A percentile compares a stretch with the other conserved stretches of the same genome.
phyloP scores from a whole-genome alignment of 2,329 filamentous ascomycete genomes.

The Westerdykella sp. region DNA sequence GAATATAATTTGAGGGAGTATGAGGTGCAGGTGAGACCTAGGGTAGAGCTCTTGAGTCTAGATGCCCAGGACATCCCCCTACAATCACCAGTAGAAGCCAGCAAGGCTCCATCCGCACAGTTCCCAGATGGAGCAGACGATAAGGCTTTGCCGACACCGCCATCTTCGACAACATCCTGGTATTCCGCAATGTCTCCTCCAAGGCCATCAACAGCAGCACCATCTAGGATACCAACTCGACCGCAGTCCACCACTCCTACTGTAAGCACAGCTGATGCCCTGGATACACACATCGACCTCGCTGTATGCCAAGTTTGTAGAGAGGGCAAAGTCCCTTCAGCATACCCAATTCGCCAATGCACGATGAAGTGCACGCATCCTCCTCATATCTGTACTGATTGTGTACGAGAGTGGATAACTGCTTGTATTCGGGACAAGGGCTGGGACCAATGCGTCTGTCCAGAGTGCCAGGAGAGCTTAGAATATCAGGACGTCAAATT shows the following conservation, averaged over 20 bases:
- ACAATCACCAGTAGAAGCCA: no score
- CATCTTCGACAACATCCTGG: not conserved
- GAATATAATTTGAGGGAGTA: not conserved
- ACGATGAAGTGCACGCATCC: conserved; percentile 24
- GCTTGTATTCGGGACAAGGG: conserved; percentile 2
- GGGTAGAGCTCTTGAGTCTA: not conserved
- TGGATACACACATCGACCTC: not conserved
- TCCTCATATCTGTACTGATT: conserved; percentile 22
- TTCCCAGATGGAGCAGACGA: not conserved
- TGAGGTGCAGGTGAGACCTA: not conserved
- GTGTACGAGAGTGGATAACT: conserved; percentile 20
- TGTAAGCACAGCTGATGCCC: not conserved
- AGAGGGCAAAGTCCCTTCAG: conserved; percentile 1
- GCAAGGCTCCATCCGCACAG: no score
- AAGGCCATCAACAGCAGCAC: not conserved
- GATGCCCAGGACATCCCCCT: no score
- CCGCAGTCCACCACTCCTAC: not conserved
- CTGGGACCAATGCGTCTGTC: conserved; percentile 20
- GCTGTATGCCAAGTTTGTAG: not conserved
- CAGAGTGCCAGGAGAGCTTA: conserved; percentile 25
- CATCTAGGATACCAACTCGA: not conserved
- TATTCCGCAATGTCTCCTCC: not conserved
- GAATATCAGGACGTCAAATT: conserved; percentile 19
- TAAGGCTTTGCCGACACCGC: not conserved
- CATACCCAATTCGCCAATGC: conserved; percentile 19